A percentile compares a stretch with the other conserved stretches of the same genome.
Evolutionary conservation across 1,284 basidiomycete genomes (phyloP).

Genomic region (Irpex lacteus): DNA sequence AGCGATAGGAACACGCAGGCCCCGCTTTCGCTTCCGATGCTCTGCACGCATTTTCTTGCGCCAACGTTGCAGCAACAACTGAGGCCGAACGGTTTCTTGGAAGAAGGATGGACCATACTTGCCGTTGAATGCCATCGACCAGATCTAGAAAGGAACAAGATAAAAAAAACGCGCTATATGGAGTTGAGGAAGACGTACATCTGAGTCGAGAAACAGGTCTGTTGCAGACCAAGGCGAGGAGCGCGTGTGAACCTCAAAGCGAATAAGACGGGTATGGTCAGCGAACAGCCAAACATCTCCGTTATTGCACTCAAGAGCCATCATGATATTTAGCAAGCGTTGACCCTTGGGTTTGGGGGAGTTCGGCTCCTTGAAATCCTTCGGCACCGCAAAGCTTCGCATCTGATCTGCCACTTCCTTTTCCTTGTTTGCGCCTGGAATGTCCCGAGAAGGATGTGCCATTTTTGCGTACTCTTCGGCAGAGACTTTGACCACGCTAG

Average conservation of each 20-base stretch:
- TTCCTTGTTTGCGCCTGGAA: neutral
- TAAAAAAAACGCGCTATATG: too few species aligned
- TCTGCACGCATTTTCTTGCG: neutral
- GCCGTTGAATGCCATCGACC: neutral
- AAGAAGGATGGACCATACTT: neutral
- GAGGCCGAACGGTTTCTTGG: neutral
- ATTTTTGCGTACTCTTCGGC: neutral
- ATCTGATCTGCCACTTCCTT: neutral
- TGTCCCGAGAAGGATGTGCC: neutral
- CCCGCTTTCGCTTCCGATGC: too few species aligned
- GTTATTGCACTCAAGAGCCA: neutral
- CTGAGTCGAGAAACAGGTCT: neutral
- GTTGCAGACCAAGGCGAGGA: neutral
- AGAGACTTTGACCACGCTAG: neutral
- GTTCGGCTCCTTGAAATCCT: neutral
- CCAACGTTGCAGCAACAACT: neutral
- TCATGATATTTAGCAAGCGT: neutral
- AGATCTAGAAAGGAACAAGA: neutral
- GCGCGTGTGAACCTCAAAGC: neutral
- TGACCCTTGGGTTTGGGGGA: neutral
- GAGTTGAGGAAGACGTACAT: neutral
- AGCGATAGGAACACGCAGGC: too few species aligned
- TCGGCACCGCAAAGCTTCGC: neutral
- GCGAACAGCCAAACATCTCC: neutral
- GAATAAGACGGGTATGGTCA: neutral